These are phyloP conservation scores for Agastache rugosa DNA, from an alignment of 257 asterid species.

Conservation along the genomic window DNA sequence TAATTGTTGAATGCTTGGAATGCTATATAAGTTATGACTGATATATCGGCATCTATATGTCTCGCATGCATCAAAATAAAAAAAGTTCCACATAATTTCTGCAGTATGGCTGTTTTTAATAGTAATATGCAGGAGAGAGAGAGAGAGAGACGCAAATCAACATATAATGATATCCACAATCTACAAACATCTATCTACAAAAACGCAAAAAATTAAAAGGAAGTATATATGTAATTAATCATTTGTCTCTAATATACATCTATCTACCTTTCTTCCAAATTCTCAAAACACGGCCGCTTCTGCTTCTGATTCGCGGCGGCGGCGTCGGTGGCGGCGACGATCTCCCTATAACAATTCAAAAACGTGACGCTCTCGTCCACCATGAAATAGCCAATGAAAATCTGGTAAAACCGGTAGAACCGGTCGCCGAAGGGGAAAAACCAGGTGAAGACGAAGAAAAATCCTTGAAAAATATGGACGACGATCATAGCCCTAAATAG, in stretches of 20 bases:
- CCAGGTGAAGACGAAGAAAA: conserved; percentile 43
- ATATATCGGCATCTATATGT: neutral
- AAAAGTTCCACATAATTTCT: neutral
- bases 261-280: neutral
- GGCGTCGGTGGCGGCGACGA: conserved; percentile 20
- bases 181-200: neutral
- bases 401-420: conserved; percentile 37
- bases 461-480: conserved; percentile 41
- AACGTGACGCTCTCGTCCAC: conserved; percentile 43
- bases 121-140: too few relatives aligned
- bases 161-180: neutral
- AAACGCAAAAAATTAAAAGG: neutral
- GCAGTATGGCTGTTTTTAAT: too few relatives aligned
- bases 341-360: conserved; percentile 41
- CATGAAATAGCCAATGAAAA: conserved; percentile 40
- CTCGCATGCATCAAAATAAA: neutral
- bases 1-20: neutral
- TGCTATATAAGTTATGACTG: neutral
- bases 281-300: conserved; percentile 20
- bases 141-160: neutral
- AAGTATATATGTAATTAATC: neutral
- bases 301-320: conserved; percentile 39
- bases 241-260: neutral
- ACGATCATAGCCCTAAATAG: conserved; percentile 34
- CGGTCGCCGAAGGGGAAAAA: conserved; percentile 44